Conservation (phyloP, 352 stramenopile species). For the Blastocystis sp. region DNA sequence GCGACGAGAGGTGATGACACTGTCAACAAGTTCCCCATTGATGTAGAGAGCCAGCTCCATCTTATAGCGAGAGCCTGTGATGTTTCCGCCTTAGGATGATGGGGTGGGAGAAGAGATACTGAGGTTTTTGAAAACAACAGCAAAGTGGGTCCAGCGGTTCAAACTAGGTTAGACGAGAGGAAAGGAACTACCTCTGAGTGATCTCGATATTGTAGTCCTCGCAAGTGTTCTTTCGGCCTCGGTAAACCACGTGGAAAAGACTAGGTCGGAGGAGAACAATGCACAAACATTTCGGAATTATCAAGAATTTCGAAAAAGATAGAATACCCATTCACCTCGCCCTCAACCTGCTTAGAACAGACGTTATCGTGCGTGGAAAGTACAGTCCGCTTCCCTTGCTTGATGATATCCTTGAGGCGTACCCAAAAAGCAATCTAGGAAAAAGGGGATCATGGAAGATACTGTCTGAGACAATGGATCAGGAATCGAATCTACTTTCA, state of each 20-base stretch:
- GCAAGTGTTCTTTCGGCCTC: neutral
- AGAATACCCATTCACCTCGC: neutral
- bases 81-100: neutral
- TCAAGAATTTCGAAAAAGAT: constrained; percentile 13
- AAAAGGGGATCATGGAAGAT: neutral
- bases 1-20: neutral
- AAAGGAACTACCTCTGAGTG: neutral
- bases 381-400: neutral
- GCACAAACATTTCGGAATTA: neutral
- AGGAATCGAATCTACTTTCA: neutral
- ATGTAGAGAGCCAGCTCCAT: constrained; percentile 19
- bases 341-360: neutral
- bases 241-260: neutral
- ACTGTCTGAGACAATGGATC: constrained; percentile 15
- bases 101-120: neutral
- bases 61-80: neutral
- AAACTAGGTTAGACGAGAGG: neutral
- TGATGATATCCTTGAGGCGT: neutral
- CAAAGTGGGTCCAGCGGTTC: constrained; percentile 24
- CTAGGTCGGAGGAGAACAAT: neutral
- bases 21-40: constrained; percentile 13
- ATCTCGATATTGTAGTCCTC: neutral
- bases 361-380: neutral
- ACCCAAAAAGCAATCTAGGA: constrained; percentile 43
- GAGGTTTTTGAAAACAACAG: constrained; percentile 32